phyloP scores from a whole-genome alignment of 148 eudicot genomes.

The Simmondsia chinensis region DNA sequence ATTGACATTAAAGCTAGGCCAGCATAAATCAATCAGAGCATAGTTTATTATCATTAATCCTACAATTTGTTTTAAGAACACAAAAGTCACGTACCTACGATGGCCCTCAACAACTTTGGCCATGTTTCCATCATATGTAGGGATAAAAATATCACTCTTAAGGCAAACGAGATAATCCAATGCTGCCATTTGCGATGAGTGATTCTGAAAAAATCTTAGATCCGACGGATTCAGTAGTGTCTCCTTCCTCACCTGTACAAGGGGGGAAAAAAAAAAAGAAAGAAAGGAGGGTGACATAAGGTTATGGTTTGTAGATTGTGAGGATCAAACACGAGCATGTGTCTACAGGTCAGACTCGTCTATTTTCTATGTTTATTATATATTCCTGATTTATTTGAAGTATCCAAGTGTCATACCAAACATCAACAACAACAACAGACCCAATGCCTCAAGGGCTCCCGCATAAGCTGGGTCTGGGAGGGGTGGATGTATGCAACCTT shows the following conservation, averaged over 20 bases:
- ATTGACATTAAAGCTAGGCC: no score
- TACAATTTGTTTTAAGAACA: background rate
- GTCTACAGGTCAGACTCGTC: no score
- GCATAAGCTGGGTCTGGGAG: no score
- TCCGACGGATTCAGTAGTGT: conserved; percentile 51
- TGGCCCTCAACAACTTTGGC: conserved; percentile 84
- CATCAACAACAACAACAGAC: no score
- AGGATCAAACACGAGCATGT: no score
- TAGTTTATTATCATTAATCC: background rate
- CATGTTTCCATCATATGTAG: conserved; percentile 80
- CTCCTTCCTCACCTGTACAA: conserved; percentile 62
- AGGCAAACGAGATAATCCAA: conserved; percentile 70
- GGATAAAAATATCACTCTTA: conserved; percentile 76
- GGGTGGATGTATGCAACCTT: no score
- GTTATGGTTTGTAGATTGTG: no score
- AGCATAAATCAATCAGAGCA: background rate
- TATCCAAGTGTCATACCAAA: no score
- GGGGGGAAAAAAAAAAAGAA: background rate
- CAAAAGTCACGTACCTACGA: conserved; percentile 36
- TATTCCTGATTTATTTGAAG: no score
- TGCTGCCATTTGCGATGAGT: conserved; percentile 84
- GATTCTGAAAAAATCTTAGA: conserved; percentile 57
- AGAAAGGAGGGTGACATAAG: background rate
- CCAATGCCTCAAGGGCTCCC: no score
- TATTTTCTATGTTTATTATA: no score